Evolutionary conservation across 2,329 filamentous ascomycete genomes (phyloP), one percentile per base, ranked within the genome.

Genomic region (Coniella lustricola): DNA sequence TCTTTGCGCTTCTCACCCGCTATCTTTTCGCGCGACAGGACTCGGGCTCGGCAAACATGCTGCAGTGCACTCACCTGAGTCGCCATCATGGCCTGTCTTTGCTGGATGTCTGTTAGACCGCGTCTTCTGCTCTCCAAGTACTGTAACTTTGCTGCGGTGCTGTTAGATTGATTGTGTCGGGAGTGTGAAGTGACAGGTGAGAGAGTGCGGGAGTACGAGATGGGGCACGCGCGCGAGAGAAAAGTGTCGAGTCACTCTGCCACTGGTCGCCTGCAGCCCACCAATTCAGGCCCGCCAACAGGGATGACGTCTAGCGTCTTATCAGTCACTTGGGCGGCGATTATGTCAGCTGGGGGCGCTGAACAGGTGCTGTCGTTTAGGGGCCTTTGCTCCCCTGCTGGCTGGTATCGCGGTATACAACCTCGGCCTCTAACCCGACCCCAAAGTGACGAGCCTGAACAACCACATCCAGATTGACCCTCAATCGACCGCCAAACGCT

Each of bases 201-300:
- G 34, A 7, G 34, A n/a, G n/a, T n/a, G n/a, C n/a, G n/a, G n/a
- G n/a, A n/a, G 16, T 38, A 17, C 20, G 22, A 13, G 44, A 8
- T 16, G 34, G 16, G 21, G n/a, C 21, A 18, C 21, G n/a, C 35
- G 34, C 7, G 13, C 17, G 43, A 32, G 12, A 37, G 42, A 36
- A 35, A 44, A 36, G 42, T 32, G 40, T 42, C 40, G 40, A 42
- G 40, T 42, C 40, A 42, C 16, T 29, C 38, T 31, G 22, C 25
- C 29, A 42, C n/a, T 20, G 20, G 18, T 31, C 22, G 34, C 25
- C 40, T 33, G n/a, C 29, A 22, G 39, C 12, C 5, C 17, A 16
- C 16, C 25, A 20, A 14, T 33, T 16, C 5, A 38, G 4, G n/a
- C 17, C 8, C 3, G 17, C 10, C 35, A 20, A 10, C 36, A 38